Conservation (phyloP, 805 yeast species). For the Zygoascus tannicola region DNA sequence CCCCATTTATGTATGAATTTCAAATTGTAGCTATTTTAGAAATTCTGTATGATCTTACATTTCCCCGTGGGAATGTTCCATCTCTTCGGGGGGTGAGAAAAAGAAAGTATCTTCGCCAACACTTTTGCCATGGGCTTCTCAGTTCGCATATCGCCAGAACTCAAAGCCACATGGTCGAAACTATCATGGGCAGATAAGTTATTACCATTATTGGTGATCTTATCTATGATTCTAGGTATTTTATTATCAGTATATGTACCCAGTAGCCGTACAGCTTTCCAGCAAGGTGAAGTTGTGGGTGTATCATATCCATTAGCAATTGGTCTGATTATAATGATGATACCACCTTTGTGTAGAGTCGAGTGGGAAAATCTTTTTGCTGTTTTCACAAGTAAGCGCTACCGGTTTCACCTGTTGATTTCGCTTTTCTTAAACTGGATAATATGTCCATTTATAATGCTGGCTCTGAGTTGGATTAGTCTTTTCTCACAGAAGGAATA, state of each 20-base stretch:
- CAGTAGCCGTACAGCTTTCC: slow-evolving; percentile 14
- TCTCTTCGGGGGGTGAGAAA: too few species aligned
- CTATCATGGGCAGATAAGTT: slow-evolving; percentile 18
- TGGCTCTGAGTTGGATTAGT: slow-evolving; percentile 43
- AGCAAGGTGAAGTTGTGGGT: slow-evolving; percentile 18
- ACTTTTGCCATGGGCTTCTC: too few species aligned
- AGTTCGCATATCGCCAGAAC: neutral
- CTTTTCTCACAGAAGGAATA: slow-evolving; percentile 41
- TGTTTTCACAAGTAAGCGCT: slow-evolving; percentile 19
- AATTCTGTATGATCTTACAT: too few species aligned
- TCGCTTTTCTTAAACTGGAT: slow-evolving; percentile 46
- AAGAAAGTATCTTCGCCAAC: too few species aligned
- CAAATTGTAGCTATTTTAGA: too few species aligned
- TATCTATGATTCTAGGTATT: slow-evolving; percentile 22
- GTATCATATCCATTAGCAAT: slow-evolving; percentile 29
- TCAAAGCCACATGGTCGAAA: neutral
- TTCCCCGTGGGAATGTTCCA: too few species aligned
- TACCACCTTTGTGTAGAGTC: slow-evolving; percentile 47
- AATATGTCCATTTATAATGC: slow-evolving; percentile 46
- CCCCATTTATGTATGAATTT: too few species aligned
- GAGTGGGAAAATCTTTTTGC: slow-evolving; percentile 38
- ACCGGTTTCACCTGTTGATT: slow-evolving; percentile 28
- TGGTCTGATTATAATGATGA: slow-evolving; percentile 48
- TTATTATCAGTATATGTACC: slow-evolving; percentile 22
- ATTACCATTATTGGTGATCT: slow-evolving; percentile 22